These are phyloP conservation scores for Podila clonocystis DNA, from an alignment of 192 early-diverging fungal species.

Conservation along the genomic window DNA sequence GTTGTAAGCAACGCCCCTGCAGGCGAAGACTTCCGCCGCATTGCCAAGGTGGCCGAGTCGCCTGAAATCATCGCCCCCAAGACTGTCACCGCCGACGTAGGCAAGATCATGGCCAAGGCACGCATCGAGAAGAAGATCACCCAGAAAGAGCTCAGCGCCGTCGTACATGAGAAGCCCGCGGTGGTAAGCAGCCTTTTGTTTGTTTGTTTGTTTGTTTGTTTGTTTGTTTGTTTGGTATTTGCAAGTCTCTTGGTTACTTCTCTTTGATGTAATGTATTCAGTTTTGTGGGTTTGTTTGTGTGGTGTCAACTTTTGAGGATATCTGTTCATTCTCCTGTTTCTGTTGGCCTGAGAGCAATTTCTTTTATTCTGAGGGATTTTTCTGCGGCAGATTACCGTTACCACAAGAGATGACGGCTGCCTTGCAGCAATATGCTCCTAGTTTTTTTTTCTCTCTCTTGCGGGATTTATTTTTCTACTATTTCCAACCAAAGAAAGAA, in stretches of 20 bases:
- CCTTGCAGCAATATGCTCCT: too few species aligned
- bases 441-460: too few species aligned
- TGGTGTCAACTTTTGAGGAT: too few species aligned
- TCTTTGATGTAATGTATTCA: not conserved
- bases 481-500: too few species aligned
- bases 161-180: slow-evolving; percentile 90
- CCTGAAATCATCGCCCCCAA: slow-evolving; percentile 76
- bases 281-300: too few species aligned
- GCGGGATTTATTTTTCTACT: too few species aligned
- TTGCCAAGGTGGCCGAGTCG: slow-evolving; percentile 91
- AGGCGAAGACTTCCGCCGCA: slow-evolving; percentile 70
- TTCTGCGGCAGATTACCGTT: too few species aligned
- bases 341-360: too few species aligned
- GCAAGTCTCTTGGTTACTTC: not conserved
- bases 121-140: slow-evolving; percentile 76
- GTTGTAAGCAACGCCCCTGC: slow-evolving; percentile 63
- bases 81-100: slow-evolving; percentile 72
- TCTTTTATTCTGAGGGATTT: too few species aligned
- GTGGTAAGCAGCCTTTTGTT: slow-evolving; percentile 55
- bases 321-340: too few species aligned
- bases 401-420: too few species aligned
- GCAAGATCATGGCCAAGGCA: slow-evolving; percentile 85
- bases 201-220: not conserved
- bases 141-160: slow-evolving; percentile 87
- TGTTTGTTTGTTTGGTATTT: not conserved